Evolutionary conservation across 306 rosid genomes (phyloP).

Genomic region (Sicyos edulis): DNA sequence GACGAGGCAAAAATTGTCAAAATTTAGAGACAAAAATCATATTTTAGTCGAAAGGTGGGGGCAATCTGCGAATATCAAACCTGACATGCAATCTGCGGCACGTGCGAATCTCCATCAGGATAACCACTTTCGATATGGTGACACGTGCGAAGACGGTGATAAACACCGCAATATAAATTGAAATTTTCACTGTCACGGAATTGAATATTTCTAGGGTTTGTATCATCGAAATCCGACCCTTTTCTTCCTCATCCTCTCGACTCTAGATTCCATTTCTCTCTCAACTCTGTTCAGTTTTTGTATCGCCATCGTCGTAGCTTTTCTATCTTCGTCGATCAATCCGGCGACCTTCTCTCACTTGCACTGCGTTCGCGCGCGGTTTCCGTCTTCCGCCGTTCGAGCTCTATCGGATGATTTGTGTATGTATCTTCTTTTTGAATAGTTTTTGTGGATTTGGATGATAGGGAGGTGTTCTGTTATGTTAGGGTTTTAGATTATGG

Average conservation of each 20-base stretch:
- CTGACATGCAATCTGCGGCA: conserved; percentile 11
- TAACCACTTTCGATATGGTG: background rate
- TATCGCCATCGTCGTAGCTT: background rate
- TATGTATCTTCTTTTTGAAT: background rate
- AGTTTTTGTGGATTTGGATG: background rate
- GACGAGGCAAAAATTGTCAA: no score
- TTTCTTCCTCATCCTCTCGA: background rate
- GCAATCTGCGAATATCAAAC: background rate
- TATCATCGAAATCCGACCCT: background rate
- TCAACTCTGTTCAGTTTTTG: conserved; percentile 11
- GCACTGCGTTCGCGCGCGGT: background rate
- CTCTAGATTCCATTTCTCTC: background rate
- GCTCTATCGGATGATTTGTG: background rate
- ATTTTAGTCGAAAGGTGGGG: background rate
- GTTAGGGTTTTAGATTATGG: conserved; percentile 10
- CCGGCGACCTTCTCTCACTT: background rate
- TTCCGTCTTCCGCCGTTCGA: background rate
- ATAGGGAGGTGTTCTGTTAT: background rate
- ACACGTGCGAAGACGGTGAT: conserved; percentile 6
- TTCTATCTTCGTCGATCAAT: background rate
- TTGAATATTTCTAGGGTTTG: background rate
- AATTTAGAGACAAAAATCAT: no score
- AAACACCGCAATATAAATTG: background rate
- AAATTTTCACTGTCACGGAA: background rate
- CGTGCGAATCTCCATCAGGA: background rate